Percentiles rank a stretch among this genome's conserved stretches.
These are phyloP conservation scores for Cryptosporidium baileyi DNA, from an alignment of 169 alveolate genomes.

Conservation along the genomic window DNA sequence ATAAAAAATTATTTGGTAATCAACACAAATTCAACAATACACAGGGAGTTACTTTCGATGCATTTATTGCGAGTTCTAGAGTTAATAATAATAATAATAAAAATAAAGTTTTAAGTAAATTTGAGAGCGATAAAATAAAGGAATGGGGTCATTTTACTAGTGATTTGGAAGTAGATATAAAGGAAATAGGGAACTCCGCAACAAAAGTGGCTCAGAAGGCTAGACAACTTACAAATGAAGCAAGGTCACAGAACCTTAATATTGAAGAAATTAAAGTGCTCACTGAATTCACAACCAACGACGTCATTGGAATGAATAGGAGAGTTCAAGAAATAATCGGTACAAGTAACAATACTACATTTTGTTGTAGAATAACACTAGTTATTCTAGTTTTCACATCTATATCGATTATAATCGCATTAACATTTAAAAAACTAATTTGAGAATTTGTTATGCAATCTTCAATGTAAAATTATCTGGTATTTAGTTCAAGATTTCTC, in stretches of 20 bases:
- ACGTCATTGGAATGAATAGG: neutral
- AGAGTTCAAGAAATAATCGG: conserved; percentile 41
- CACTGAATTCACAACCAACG: conserved; percentile 14
- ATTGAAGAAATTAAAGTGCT: conserved; percentile 21
- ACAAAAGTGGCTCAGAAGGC: conserved; percentile 35
- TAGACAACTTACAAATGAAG: neutral
- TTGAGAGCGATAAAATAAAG: neutral
- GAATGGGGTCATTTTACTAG: neutral
- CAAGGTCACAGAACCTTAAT: neutral
- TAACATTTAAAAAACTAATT: conserved; percentile 20
- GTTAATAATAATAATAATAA: neutral
- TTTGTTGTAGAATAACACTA: conserved; percentile 50
- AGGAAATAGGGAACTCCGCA: conserved; percentile 38
- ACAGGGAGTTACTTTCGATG: neutral
- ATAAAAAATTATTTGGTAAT: conserved; percentile 6
- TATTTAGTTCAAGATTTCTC: too few species aligned
- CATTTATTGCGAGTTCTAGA: neutral
- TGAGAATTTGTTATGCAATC: neutral
- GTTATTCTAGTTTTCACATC: neutral
- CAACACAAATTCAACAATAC: too few species aligned
- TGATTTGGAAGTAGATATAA: neutral
- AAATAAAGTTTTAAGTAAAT: neutral
- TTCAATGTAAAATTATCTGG: neutral
- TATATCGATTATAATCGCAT: conserved; percentile 20
- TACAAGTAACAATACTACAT: conserved; percentile 35